These are phyloP conservation scores for Rhynchospora pubera DNA, from an alignment of 176 grass and related monocot species.

Conservation along the genomic window DNA sequence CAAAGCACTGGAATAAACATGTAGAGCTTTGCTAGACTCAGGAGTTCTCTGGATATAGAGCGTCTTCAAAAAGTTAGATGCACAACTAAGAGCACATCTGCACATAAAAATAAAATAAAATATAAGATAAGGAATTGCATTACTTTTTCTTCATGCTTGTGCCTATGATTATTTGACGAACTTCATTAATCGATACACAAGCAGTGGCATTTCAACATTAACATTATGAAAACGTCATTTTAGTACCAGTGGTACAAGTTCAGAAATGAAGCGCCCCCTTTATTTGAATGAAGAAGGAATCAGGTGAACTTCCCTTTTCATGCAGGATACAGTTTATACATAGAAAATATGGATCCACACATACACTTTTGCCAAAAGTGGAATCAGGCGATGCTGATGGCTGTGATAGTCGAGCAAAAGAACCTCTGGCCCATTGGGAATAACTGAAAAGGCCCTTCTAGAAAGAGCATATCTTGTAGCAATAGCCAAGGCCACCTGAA, in stretches of 20 bases:
- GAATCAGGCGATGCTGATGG: constrained; percentile 79
- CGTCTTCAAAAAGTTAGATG: constrained; percentile 79
- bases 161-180: neutral
- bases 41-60: constrained; percentile 74
- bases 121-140: neutral
- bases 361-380: constrained; percentile 93
- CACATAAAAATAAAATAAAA: constrained; percentile 9
- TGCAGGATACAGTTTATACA: neutral
- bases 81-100: constrained; percentile 87
- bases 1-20: constrained; percentile 94
- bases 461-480: constrained; percentile 80
- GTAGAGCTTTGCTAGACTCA: constrained; percentile 71
- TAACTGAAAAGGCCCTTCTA: constrained; percentile 83
- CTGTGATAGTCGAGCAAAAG: constrained; percentile 91
- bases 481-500: constrained; percentile 74
- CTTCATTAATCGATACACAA: neutral
- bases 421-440: constrained; percentile 68
- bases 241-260: neutral
- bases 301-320: neutral
- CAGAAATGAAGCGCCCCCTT: neutral
- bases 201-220: neutral
- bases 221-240: neutral
- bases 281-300: constrained; percentile 5
- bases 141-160: neutral
- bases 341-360: neutral